Percentiles rank a stretch among this genome's conserved stretches.
phyloP scores from a whole-genome alignment of 2,329 filamentous ascomycete species.

The Aspergillus texensis region DNA sequence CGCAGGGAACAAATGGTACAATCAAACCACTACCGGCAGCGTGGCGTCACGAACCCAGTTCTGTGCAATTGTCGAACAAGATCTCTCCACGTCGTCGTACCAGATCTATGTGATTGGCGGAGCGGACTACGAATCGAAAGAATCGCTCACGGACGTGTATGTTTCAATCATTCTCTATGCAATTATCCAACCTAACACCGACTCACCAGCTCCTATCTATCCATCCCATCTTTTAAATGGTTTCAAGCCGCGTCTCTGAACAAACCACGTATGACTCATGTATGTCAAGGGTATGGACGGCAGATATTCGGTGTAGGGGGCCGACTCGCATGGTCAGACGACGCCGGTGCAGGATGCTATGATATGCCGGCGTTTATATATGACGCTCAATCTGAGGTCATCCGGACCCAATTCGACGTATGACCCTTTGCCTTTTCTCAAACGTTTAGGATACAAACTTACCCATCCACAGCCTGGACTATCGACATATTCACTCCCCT shows the following conservation, averaged over 20 bases:
- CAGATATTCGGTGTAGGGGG: conserved; percentile 19
- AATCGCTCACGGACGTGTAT: conserved; percentile 13
- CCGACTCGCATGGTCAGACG: conserved; percentile 13
- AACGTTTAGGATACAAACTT: neutral
- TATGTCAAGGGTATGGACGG: conserved; percentile 15
- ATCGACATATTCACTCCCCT: conserved; percentile 11
- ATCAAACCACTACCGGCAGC: conserved; percentile 20
- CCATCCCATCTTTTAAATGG: conserved; percentile 23
- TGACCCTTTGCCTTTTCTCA: neutral
- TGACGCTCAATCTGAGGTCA: conserved; percentile 16
- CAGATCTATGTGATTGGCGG: conserved; percentile 19
- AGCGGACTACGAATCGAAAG: conserved; percentile 14
- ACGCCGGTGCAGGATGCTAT: conserved; percentile 14
- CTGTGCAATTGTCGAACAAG: conserved; percentile 18
- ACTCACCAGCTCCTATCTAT: conserved; percentile 17
- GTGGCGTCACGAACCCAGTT: conserved; percentile 18
- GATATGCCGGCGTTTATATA: conserved; percentile 17
- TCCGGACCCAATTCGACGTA: conserved; percentile 14
- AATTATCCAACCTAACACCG: neutral
- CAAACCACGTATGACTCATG: conserved; percentile 17
- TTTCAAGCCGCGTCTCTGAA: conserved; percentile 13
- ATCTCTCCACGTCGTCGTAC: conserved; percentile 14
- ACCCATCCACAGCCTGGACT: conserved; percentile 9
- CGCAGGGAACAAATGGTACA: conserved; percentile 19
- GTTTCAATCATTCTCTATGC: neutral